Evolutionary conservation across 202 grass and related monocot genomes (phyloP), one percentile per base, ranked within the genome.

Genomic region (Panicum hallii): DNA sequence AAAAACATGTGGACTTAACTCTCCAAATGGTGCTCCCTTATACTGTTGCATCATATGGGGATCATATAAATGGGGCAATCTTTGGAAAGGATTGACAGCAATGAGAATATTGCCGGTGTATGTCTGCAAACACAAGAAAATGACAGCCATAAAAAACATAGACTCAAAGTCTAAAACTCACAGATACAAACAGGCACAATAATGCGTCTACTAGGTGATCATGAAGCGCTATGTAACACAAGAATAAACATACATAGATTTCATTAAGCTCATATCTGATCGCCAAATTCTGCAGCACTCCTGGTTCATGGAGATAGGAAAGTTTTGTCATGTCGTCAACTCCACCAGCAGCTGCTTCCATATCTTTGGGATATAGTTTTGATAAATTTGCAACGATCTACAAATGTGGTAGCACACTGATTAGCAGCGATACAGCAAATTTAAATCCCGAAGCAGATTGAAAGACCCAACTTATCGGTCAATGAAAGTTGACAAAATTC

Each of bases 291-390:
- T 92, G 85, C 47, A 97, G 67, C 71, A 97, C 94, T 85, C 94
- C 94, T 78, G 91, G 94, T 78, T 97, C 94, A 70, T 97, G 94
- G 68, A 97, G 90, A 74, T 97, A 97, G 28, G 94, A 97, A 40
- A 97, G 92, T 47, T 97, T 97, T 6, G 94, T 97, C 94, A 97
- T 97, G 70, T 97, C 94, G 89, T 97, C 94, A 72, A 97, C 94
- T 85, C 92, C 94, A 80, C 92, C 94, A 9, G 91, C 91, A 64
- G 94, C 87, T 71, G 91, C 94, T 83, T 97, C 94, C 76, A 88
- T 94, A 90, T 97, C 94, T 90, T 97, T 97, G 9, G 94, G 94
- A 80, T 97, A 97, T 78, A 97, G 47, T 73, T 97, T 97, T 5
- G 91, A 91, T 70, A 97, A 87, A 85, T 94, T 97, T n/a, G 73